Evolutionary conservation across 2,329 filamentous ascomycete species (phyloP).

Genomic region (Colletotrichum spinosum): DNA sequence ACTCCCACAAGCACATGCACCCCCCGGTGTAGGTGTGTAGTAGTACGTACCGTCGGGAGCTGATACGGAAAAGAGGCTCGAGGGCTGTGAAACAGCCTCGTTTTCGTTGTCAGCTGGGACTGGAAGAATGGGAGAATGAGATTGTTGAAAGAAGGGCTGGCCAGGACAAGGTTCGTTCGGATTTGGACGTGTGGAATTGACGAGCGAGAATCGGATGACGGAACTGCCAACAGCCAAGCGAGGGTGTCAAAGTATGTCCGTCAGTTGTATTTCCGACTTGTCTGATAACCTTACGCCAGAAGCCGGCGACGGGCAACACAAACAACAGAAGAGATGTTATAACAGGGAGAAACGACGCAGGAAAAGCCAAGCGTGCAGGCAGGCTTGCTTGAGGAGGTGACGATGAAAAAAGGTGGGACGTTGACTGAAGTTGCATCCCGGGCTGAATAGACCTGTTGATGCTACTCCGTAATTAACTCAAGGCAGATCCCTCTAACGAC

Average conservation of each 20-base stretch:
- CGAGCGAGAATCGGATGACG: constrained; percentile 25
- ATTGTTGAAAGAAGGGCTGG: neutral
- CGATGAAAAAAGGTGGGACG: neutral
- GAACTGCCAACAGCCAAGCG: neutral
- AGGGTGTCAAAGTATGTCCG: constrained; percentile 13
- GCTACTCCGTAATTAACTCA: neutral
- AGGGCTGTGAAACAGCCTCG: constrained; percentile 30
- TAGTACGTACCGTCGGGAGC: neutral
- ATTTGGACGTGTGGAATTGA: neutral
- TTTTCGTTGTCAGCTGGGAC: constrained; percentile 30
- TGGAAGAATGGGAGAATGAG: neutral
- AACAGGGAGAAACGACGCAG: constrained; percentile 1
- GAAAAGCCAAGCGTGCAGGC: constrained; percentile 24
- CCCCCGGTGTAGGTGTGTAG: too few relatives aligned
- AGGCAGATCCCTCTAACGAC: too few relatives aligned
- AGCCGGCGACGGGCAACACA: too few relatives aligned
- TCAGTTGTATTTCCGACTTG: constrained; percentile 20
- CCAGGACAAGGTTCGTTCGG: neutral
- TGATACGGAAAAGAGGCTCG: neutral
- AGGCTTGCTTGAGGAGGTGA: neutral
- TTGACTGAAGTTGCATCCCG: constrained; percentile 29
- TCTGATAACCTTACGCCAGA: neutral
- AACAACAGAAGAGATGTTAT: too few relatives aligned
- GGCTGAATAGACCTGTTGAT: neutral
- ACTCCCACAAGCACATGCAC: too few relatives aligned